A percentile compares a stretch with the other conserved stretches of the same genome.
These are phyloP conservation scores for Tuber melanosporum DNA, from an alignment of 495 filamentous ascomycete genomes.

Conservation along the genomic window DNA sequence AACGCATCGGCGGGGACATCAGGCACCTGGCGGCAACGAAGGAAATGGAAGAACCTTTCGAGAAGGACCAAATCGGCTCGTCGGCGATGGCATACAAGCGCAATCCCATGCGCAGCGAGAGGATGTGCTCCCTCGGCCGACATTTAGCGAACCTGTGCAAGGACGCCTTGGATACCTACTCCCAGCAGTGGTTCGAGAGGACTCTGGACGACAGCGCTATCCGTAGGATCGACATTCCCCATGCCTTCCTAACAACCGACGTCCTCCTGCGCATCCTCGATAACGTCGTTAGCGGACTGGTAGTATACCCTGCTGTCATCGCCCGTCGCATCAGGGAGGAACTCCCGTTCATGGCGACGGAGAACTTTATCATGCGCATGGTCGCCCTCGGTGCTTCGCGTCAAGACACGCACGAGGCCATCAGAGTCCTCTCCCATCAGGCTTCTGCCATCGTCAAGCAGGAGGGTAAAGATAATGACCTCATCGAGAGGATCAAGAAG, in stretches of 20 bases:
- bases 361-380: conserved; percentile 82
- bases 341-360: conserved; percentile 85
- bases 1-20: conserved; percentile 69
- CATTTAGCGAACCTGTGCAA: conserved; percentile 60
- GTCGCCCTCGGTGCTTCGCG: conserved; percentile 66
- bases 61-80: conserved; percentile 64
- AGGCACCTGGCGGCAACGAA: conserved; percentile 71
- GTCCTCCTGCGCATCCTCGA: conserved; percentile 71
- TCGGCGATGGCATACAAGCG: conserved; percentile 78
- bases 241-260: conserved; percentile 76
- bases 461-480: conserved; percentile 71
- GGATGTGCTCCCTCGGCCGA: conserved; percentile 70
- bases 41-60: conserved; percentile 90
- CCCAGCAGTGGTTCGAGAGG: conserved; percentile 76
- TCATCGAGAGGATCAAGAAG: conserved; percentile 70
- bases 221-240: conserved; percentile 56
- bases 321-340: conserved; percentile 62
- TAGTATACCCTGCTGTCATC: conserved; percentile 81
- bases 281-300: conserved; percentile 75
- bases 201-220: conserved; percentile 44
- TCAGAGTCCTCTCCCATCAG: conserved; percentile 82
- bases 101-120: conserved; percentile 85
- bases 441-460: conserved; percentile 74
- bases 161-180: conserved; percentile 68
- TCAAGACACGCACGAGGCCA: conserved; percentile 89